Evolutionary conservation across 495 filamentous ascomycete species (phyloP).

Genomic region (Aspergillus diversus): DNA sequence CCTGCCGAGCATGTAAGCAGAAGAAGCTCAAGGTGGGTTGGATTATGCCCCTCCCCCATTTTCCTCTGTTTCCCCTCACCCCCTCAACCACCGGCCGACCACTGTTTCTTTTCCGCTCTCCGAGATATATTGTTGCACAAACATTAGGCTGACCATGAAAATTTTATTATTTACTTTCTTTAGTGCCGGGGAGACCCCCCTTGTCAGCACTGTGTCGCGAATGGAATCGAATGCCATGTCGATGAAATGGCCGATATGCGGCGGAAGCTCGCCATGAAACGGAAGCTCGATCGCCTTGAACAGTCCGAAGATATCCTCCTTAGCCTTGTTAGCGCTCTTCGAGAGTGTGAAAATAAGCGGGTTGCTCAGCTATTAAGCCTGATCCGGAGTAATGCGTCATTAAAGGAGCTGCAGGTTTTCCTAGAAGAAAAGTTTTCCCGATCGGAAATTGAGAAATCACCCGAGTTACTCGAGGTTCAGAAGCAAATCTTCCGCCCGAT

Average conservation of each 20-base stretch:
- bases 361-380: slow-evolving; percentile 30
- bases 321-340: slow-evolving; percentile 26
- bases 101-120: too few species aligned
- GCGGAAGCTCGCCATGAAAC: slow-evolving; percentile 33
- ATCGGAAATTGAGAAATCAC: slow-evolving; percentile 25
- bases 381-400: slow-evolving; percentile 32
- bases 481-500: slow-evolving; percentile 16
- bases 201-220: slow-evolving; percentile 32
- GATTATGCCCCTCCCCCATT: not conserved
- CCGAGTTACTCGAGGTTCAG: slow-evolving; percentile 26
- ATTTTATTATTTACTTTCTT: not conserved
- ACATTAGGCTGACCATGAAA: not conserved
- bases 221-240: slow-evolving; percentile 31
- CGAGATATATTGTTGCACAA: not conserved
- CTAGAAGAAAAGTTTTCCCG: slow-evolving; percentile 25
- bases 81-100: not conserved
- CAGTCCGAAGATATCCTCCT: slow-evolving; percentile 25
- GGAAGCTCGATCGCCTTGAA: slow-evolving; percentile 33
- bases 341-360: slow-evolving; percentile 24
- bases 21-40: slow-evolving; percentile 35
- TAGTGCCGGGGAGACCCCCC: slow-evolving; percentile 36
- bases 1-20: slow-evolving; percentile 33
- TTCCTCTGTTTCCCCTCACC: not conserved
- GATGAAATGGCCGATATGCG: slow-evolving; percentile 37
- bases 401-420: slow-evolving; percentile 30